Conservation (phyloP, 495 filamentous ascomycete genomes). For the Talaromyces borbonicus region DNA sequence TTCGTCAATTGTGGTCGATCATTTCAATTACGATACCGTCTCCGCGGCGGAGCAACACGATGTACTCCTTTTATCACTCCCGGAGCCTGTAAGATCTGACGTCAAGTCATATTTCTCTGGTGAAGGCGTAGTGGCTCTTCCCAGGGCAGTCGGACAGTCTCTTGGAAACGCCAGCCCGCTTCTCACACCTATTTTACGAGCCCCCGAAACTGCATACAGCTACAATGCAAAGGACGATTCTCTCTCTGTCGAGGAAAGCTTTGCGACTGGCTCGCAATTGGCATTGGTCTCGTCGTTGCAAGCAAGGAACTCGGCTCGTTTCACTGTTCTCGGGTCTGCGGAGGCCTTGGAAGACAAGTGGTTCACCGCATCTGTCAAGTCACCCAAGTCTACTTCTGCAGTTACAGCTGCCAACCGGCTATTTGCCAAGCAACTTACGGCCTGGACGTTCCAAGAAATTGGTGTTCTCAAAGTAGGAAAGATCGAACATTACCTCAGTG, state of each 20-base stretch:
- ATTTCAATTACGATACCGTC: slow-evolving; percentile 82
- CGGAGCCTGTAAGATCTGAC: slow-evolving; percentile 50
- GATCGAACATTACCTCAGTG: slow-evolving; percentile 66
- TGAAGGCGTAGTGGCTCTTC: slow-evolving; percentile 65
- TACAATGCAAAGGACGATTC: slow-evolving; percentile 90
- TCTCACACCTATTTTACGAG: slow-evolving; percentile 70
- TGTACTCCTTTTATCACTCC: slow-evolving; percentile 66
- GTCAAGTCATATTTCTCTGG: slow-evolving; percentile 73
- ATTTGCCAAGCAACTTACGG: slow-evolving; percentile 73
- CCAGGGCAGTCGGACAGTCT: slow-evolving; percentile 66
- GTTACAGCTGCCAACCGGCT: slow-evolving; percentile 65
- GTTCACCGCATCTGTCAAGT: slow-evolving; percentile 75
- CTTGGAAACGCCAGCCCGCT: slow-evolving; percentile 67
- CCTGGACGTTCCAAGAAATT: slow-evolving; percentile 89
- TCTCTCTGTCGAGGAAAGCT: slow-evolving; percentile 65
- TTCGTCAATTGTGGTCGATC: slow-evolving; percentile 75
- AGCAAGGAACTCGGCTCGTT: slow-evolving; percentile 84
- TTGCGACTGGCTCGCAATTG: slow-evolving; percentile 74
- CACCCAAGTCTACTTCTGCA: slow-evolving; percentile 41
- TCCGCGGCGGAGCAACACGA: slow-evolving; percentile 78
- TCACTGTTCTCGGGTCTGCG: slow-evolving; percentile 75
- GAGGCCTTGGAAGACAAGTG: slow-evolving; percentile 84
- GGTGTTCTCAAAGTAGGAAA: slow-evolving; percentile 81
- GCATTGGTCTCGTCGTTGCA: slow-evolving; percentile 75
- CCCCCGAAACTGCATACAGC: slow-evolving; percentile 74